Base-by-base conservation (phyloP, 768 basidiomycete genomes). In the Sporobolomyces phaffii region DNA sequence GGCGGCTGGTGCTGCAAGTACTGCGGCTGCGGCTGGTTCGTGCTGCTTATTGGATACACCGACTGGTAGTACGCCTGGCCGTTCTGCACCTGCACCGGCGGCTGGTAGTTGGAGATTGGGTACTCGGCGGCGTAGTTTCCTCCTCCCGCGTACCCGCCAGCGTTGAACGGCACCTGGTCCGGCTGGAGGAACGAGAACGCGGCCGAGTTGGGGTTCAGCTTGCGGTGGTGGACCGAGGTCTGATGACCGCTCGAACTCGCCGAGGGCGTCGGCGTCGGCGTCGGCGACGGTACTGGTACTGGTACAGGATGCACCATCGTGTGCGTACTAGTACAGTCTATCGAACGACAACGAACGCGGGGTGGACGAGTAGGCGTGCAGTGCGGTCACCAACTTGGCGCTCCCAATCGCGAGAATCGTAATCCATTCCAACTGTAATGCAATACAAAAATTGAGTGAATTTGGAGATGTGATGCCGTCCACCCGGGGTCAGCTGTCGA, bases 121-220 rank as follows among this genome's bases (percentile, higher is more conserved):
- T 57, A 57, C 4, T 41, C 10, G n/a, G n/a, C n/a, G n/a, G n/a
- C n/a, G n/a, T n/a, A n/a, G n/a, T n/a, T n/a, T n/a, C n/a, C n/a
- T n/a, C n/a, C n/a, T n/a, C n/a, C n/a, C n/a, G n/a, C n/a, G n/a
- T n/a, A n/a, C n/a, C n/a, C n/a, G n/a, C n/a, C n/a, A 38, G 38
- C 10, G 38, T 38, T 9, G 9, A 17, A 20, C 22, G 22, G 44
- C 14, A 47, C 43, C 22, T 38, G 38, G n/a, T 50, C 47, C 3
- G 33, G 36, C 22, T 63, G 62, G 28, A 56, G 43, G 38, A 56
- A 64, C 34, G 63, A 64, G 63, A 64, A 64, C 20, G 54, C 40
- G 22, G 26, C 28, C 20, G 22, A 29, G 54, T 58, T 47, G 9
- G 63, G 63, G 41, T 64, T 58, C 20, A 64, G 56, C 31, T 49